Conservation (phyloP, 768 basidiomycete species). For the Xanthoconium purpureum region DNA sequence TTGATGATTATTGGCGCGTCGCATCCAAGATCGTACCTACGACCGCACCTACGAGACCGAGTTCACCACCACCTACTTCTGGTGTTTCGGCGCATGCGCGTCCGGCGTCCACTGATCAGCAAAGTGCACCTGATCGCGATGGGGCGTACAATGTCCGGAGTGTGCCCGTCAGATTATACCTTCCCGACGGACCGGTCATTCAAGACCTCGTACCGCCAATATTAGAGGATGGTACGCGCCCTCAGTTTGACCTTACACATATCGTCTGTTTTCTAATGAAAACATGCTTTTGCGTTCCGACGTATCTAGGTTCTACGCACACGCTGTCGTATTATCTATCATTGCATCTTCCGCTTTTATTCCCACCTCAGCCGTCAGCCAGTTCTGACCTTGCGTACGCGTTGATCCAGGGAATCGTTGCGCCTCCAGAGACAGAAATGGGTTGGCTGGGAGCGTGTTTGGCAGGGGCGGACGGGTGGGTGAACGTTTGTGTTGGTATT, state of each 20-base stretch:
- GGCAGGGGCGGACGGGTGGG: conserved; percentile 93
- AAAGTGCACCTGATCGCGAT: conserved; percentile 59
- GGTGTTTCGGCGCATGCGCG: conserved; percentile 62
- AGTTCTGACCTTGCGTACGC: conserved; percentile 64
- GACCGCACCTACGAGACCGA: conserved; percentile 57
- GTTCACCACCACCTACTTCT: conserved; percentile 50
- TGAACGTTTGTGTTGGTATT: conserved; percentile 81
- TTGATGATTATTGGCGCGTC: conserved; percentile 92
- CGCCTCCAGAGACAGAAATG: conserved; percentile 85
- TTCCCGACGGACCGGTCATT: conserved; percentile 86
- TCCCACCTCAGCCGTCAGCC: conserved; percentile 48
- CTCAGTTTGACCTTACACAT: not conserved
- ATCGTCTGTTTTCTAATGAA: not conserved
- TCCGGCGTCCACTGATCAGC: conserved; percentile 62
- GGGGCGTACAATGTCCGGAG: conserved; percentile 85
- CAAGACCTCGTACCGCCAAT: conserved; percentile 87
- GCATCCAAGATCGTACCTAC: conserved; percentile 91
- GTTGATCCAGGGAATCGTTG: conserved; percentile 78
- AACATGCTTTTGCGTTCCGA: not conserved
- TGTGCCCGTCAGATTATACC: conserved; percentile 84
- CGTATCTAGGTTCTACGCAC: conserved; percentile 58
- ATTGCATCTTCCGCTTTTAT: conserved; percentile 76
- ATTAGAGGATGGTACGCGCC: conserved; percentile 65
- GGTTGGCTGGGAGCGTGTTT: conserved; percentile 93
- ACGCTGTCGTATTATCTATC: conserved; percentile 71